These are phyloP conservation scores for Diaporthe ilicicola DNA, from an alignment of 2,329 filamentous ascomycete species.

Conservation along the genomic window DNA sequence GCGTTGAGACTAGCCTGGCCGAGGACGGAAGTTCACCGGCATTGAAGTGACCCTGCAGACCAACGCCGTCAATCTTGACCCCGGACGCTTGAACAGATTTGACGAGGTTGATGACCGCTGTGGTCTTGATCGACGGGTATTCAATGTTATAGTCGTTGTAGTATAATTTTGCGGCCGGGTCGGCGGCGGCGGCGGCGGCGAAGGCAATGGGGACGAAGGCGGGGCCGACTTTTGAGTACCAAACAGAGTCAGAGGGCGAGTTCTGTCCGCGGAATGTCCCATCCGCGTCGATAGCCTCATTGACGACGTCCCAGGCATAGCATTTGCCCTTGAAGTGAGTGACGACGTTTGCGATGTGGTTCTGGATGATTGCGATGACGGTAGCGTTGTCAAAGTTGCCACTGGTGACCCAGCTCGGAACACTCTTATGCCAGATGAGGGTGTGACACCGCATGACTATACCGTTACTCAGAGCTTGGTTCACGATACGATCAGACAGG, in stretches of 20 bases:
- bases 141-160: constrained; percentile 59
- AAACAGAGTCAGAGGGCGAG: constrained; percentile 49
- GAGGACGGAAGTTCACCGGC: constrained; percentile 45
- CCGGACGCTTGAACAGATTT: constrained; percentile 45
- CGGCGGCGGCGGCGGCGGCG: constrained; percentile 26
- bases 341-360: constrained; percentile 65
- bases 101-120: constrained; percentile 45
- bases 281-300: constrained; percentile 66
- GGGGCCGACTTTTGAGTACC: constrained; percentile 63
- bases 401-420: constrained; percentile 57
- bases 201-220: constrained; percentile 64
- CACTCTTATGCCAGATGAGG: constrained; percentile 55
- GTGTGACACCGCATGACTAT: constrained; percentile 68
- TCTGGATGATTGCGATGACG: constrained; percentile 59
- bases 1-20: constrained; percentile 45
- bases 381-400: constrained; percentile 64
- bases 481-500: constrained; percentile 55
- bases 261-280: constrained; percentile 54
- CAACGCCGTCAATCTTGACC: constrained; percentile 59
- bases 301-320: constrained; percentile 70
- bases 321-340: constrained; percentile 64
- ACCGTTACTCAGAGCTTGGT: not conserved
- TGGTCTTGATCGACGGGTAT: constrained; percentile 36
- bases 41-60: constrained; percentile 59
- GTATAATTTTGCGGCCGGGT: constrained; percentile 22